Conservation (phyloP, 2,329 filamentous ascomycete genomes). For the Gaeumannomyces tritici region DNA sequence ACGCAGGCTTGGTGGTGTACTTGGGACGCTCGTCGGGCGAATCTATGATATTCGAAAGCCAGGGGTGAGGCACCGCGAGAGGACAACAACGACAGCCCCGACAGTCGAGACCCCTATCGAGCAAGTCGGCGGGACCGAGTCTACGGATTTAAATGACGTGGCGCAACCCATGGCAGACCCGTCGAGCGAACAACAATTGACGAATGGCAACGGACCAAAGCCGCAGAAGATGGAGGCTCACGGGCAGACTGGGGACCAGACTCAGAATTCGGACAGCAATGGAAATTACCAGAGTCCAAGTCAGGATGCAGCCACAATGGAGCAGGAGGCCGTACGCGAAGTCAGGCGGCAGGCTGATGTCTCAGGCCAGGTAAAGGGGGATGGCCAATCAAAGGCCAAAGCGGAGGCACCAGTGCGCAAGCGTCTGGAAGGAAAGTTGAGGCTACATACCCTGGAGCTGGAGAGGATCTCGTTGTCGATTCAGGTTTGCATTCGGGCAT, state of each 20-base stretch:
- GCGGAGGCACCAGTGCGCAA: conserved; percentile 19
- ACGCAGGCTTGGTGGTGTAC: conserved; percentile 55
- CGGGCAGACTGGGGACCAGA: neutral
- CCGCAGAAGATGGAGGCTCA: neutral
- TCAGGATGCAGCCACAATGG: neutral
- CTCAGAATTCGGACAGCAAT: neutral
- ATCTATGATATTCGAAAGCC: conserved; percentile 47
- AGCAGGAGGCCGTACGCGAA: too few species aligned
- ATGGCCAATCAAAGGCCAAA: neutral
- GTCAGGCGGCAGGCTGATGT: neutral
- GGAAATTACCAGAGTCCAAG: neutral
- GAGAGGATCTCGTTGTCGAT: conserved; percentile 68
- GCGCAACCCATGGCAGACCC: neutral
- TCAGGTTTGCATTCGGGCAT: conserved; percentile 55
- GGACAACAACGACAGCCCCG: neutral
- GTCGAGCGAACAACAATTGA: neutral
- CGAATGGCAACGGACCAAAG: neutral
- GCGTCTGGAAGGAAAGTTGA: conserved; percentile 46
- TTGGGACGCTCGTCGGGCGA: conserved; percentile 59
- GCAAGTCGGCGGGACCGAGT: neutral
- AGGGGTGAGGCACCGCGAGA: neutral
- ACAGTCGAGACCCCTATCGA: neutral
- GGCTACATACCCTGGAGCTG: conserved; percentile 62
- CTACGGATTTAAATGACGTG: neutral
- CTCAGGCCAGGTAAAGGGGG: neutral